Percentiles rank a stretch among this genome's conserved stretches.
Evolutionary conservation across 225 moss, liverwort and hornwort species (phyloP).

Genomic region (Sphagnum tenellum): DNA sequence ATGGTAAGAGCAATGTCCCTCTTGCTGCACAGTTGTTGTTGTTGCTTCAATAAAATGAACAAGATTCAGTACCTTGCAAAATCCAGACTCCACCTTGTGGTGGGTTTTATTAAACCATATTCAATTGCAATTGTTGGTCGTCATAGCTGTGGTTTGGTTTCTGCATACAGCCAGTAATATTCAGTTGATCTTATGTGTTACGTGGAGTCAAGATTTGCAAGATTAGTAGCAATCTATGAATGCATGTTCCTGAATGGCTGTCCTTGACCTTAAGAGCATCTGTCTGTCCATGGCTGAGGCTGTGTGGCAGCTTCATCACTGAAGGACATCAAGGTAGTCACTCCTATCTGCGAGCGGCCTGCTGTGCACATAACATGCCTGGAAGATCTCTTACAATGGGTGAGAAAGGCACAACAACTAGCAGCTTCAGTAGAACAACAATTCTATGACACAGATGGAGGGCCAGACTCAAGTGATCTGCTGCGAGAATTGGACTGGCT

Average conservation of each 20-base stretch:
- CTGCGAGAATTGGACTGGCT: conserved; percentile 91
- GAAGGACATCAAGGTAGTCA: conserved; percentile 27
- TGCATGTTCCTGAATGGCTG: neutral
- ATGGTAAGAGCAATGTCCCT: conserved; percentile 12
- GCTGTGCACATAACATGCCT: conserved; percentile 49
- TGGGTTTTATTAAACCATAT: neutral
- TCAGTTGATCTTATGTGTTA: neutral
- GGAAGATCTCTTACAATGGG: conserved; percentile 78
- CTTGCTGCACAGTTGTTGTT: too few relatives aligned
- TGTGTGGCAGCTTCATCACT: conserved; percentile 8
- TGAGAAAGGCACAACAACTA: conserved; percentile 60
- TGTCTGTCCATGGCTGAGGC: conserved; percentile 5
- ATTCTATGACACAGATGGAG: conserved; percentile 69
- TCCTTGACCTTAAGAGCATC: neutral
- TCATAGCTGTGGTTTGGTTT: neutral
- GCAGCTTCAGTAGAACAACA: conserved; percentile 60
- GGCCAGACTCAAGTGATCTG: conserved; percentile 85
- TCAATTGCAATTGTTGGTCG: too few relatives aligned
- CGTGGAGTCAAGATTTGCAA: neutral
- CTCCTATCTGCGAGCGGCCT: conserved; percentile 66
- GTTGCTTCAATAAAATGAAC: neutral
- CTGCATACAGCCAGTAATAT: neutral
- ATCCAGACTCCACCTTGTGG: neutral
- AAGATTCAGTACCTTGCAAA: neutral
- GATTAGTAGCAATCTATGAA: too few relatives aligned